phyloP scores from a whole-genome alignment of 495 filamentous ascomycete species.

The Daldinia caldariorum region DNA sequence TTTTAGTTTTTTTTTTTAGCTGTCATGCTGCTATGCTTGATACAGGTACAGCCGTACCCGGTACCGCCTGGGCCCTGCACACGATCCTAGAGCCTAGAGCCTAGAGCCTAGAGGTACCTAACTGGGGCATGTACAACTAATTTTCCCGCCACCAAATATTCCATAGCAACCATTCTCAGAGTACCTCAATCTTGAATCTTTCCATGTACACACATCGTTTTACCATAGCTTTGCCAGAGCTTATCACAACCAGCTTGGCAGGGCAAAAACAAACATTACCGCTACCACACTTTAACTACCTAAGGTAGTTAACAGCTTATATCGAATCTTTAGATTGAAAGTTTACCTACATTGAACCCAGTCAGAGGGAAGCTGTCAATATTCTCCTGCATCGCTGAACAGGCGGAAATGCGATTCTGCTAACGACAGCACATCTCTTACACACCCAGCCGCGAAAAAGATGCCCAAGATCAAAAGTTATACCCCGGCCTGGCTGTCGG shows the following conservation, averaged over 20 bases:
- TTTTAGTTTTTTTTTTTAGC: conserved; percentile 5
- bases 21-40: background rate
- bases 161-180: background rate
- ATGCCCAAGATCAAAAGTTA: conserved; percentile 87
- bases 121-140: conserved; percentile 4
- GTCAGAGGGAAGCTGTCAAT: background rate
- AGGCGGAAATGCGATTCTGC: conserved; percentile 40
- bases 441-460: conserved; percentile 47
- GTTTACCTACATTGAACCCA: background rate
- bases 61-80: too few relatives aligned
- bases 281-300: background rate
- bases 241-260: conserved; percentile 30
- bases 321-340: too few relatives aligned
- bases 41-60: conserved; percentile 12
- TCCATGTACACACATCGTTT: conserved; percentile 8
- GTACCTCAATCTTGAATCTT: background rate
- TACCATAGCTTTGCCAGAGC: conserved; percentile 12
- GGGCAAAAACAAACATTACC: conserved; percentile 13
- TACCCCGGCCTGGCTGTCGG: conserved; percentile 83
- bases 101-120: background rate
- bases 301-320: conserved; percentile 1
- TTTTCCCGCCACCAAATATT: conserved; percentile 13
- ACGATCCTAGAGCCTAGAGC: background rate
- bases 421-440: conserved; percentile 18
- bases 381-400: background rate